Percentiles rank a stretch among this genome's conserved stretches.
These are phyloP conservation scores for Pharus latifolius DNA, from an alignment of 176 grass and related monocot species.

Conservation along the genomic window DNA sequence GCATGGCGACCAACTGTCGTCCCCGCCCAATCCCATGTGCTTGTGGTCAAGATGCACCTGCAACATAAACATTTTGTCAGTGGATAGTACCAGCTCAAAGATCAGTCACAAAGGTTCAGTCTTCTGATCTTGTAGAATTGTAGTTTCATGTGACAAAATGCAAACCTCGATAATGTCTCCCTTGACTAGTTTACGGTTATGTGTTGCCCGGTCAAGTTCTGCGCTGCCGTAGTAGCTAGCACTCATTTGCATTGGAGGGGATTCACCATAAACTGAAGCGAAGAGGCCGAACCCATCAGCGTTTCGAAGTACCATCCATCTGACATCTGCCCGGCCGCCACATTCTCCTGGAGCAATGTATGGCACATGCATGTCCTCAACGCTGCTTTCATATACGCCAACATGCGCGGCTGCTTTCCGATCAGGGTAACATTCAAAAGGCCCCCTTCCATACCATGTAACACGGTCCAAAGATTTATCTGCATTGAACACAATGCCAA, in stretches of 20 bases:
- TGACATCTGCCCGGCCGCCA: conserved; percentile 46
- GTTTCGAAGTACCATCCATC: conserved; percentile 62
- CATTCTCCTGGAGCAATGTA: conserved; percentile 74
- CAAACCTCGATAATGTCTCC: conserved; percentile 66
- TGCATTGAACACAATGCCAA: conserved; percentile 55
- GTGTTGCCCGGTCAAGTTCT: conserved; percentile 67
- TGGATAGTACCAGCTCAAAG: no score
- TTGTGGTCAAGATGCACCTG: conserved; percentile 89
- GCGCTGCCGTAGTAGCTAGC: conserved; percentile 58
- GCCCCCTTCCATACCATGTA: conserved; percentile 62
- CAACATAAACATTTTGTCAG: no score
- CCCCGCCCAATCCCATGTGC: conserved; percentile 86
- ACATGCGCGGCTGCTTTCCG: conserved; percentile 69
- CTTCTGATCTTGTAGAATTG: no score
- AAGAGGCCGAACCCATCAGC: conserved; percentile 47
- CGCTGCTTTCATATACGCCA: conserved; percentile 48
- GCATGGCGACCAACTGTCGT: conserved; percentile 82
- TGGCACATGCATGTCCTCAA: conserved; percentile 67
- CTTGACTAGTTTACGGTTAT: conserved; percentile 51
- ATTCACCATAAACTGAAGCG: conserved; percentile 39
- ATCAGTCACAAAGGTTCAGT: no score
- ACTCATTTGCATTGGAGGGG: conserved; percentile 80
- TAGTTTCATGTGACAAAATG: no score
- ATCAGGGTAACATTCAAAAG: conserved; percentile 94
- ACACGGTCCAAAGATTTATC: conserved; percentile 48